A percentile compares a stretch with the other conserved stretches of the same genome.
These are phyloP conservation scores for Debaryomyces sp. DNA, from an alignment of 1,139 yeast genomes.

Conservation along the genomic window DNA sequence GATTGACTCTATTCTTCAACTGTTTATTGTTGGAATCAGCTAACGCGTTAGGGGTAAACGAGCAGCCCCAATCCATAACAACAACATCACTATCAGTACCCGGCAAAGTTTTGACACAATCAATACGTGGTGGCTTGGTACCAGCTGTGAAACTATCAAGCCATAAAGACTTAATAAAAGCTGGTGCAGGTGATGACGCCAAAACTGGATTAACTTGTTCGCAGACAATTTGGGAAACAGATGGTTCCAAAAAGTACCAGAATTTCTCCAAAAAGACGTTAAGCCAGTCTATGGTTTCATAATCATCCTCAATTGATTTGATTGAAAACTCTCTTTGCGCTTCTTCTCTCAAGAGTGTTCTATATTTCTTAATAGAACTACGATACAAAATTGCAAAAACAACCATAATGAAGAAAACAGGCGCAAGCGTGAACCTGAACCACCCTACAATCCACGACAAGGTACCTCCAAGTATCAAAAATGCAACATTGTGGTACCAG, in stretches of 20 bases:
- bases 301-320: slow-evolving; percentile 79
- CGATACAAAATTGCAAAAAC: slow-evolving; percentile 71
- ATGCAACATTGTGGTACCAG: slow-evolving; percentile 89
- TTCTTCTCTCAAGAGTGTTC: slow-evolving; percentile 71
- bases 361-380: slow-evolving; percentile 77
- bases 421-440: slow-evolving; percentile 75
- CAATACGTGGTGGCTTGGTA: slow-evolving; percentile 92
- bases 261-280: slow-evolving; percentile 85
- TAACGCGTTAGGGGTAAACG: slow-evolving; percentile 87
- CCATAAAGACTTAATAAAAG: slow-evolving; percentile 79
- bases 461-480: slow-evolving; percentile 63
- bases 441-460: slow-evolving; percentile 84
- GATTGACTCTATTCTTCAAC: slow-evolving; percentile 79
- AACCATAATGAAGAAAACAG: slow-evolving; percentile 71
- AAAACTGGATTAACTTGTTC: slow-evolving; percentile 80
- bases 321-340: slow-evolving; percentile 86
- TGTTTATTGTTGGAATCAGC: slow-evolving; percentile 86
- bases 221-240: slow-evolving; percentile 82
- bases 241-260: slow-evolving; percentile 91
- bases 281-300: slow-evolving; percentile 94
- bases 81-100: slow-evolving; percentile 90
- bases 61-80: slow-evolving; percentile 93
- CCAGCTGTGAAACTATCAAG: slow-evolving; percentile 89
- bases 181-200: slow-evolving; percentile 78
- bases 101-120: slow-evolving; percentile 81